A percentile compares a stretch with the other conserved stretches of the same genome.
phyloP scores from a whole-genome alignment of 345 rosid species.

The Salix koriyanagi region DNA sequence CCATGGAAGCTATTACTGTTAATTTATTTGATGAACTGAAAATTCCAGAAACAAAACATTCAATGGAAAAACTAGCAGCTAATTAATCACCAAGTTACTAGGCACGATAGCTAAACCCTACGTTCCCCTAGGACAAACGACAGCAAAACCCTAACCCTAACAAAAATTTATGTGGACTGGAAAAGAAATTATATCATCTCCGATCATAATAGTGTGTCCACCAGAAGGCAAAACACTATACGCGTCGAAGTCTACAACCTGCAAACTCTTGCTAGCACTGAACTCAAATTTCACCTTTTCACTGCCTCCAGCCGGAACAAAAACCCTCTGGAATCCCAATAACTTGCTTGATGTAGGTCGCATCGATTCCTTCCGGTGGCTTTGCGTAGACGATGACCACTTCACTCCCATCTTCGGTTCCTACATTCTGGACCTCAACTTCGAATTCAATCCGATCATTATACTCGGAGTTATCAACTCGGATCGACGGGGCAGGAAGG shows the following conservation, averaged over 20 bases:
- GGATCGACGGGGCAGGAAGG: constrained; percentile 23
- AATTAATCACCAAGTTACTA: too few relatives aligned
- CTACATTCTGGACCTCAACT: constrained; percentile 8
- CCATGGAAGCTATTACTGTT: too few relatives aligned
- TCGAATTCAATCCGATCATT: background rate
- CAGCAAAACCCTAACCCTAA: background rate
- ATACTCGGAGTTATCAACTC: background rate
- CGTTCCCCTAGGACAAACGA: too few relatives aligned
- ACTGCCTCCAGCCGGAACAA: background rate
- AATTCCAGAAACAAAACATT: background rate
- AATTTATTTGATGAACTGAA: too few relatives aligned
- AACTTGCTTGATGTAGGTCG: constrained; percentile 5
- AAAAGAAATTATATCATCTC: background rate
- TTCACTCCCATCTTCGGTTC: constrained; percentile 5
- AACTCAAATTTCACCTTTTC: constrained; percentile 4
- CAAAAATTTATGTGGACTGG: background rate
- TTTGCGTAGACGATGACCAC: constrained; percentile 11
- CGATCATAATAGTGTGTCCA: constrained; percentile 8
- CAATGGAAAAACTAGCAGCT: too few relatives aligned
- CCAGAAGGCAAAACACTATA: constrained; percentile 10
- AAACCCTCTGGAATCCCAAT: constrained; percentile 15
- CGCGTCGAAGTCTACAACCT: constrained; percentile 3
- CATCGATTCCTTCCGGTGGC: constrained; percentile 13
- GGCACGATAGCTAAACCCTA: too few relatives aligned
- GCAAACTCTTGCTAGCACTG: constrained; percentile 9